phyloP scores from a whole-genome alignment of 345 rosid species.

The Gossypium herbaceum region DNA sequence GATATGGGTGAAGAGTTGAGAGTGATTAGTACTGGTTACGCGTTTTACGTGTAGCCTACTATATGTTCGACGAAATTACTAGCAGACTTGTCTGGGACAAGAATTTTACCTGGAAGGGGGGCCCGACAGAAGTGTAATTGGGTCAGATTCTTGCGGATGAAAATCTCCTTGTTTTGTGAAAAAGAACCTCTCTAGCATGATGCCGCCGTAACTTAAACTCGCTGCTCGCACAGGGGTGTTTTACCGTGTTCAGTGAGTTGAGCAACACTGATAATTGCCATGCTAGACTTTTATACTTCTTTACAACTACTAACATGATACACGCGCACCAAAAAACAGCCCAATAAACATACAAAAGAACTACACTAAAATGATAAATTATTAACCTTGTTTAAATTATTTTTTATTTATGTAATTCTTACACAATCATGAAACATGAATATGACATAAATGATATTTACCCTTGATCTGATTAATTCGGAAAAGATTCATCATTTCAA shows the following conservation, averaged over 20 bases:
- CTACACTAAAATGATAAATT: too few relatives aligned
- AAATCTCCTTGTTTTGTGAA: slow-evolving; percentile 13
- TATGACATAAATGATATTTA: too few relatives aligned
- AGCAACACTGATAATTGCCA: background rate
- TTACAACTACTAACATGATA: too few relatives aligned
- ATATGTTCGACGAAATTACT: slow-evolving; percentile 19
- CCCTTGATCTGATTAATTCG: too few relatives aligned
- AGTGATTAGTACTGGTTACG: background rate
- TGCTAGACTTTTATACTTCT: background rate
- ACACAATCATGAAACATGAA: too few relatives aligned
- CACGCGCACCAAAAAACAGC: too few relatives aligned
- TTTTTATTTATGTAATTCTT: too few relatives aligned
- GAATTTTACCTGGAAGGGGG: slow-evolving; percentile 53
- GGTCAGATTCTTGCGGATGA: slow-evolving; percentile 15
- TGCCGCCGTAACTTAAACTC: background rate
- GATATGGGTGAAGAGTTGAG: background rate
- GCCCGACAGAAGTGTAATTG: slow-evolving; percentile 65
- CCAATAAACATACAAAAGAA: too few relatives aligned
- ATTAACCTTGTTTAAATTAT: too few relatives aligned
- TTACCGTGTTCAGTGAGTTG: background rate
- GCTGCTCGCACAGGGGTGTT: background rate
- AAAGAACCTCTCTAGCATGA: slow-evolving; percentile 55
- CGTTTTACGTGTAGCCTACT: background rate
- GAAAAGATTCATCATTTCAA: too few relatives aligned
- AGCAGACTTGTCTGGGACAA: background rate